Conservation (phyloP, 371 early-diverging fungal species). For the Paramicrosporidium saccamoebae region DNA sequence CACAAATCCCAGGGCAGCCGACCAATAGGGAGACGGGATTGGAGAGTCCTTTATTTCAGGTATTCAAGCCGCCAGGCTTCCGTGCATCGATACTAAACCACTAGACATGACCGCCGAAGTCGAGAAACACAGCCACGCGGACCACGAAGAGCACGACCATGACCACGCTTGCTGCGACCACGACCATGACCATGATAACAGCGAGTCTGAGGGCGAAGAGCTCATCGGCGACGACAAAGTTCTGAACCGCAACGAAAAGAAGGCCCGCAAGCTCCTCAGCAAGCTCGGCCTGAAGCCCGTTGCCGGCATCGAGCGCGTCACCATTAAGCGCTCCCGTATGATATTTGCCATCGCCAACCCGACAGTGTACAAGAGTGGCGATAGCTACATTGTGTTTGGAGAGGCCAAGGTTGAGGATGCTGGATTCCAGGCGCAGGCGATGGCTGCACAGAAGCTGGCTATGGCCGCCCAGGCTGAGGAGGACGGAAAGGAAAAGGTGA, state of each 20-base stretch:
- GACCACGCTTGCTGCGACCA: too few species aligned
- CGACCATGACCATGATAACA: not conserved
- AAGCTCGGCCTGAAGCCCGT: slow-evolving; percentile 68
- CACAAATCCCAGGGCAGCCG: too few species aligned
- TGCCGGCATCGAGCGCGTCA: slow-evolving; percentile 56
- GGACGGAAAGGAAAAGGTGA: slow-evolving; percentile 13
- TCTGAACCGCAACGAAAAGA: slow-evolving; percentile 55
- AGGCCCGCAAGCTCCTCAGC: slow-evolving; percentile 77
- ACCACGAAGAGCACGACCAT: too few species aligned
- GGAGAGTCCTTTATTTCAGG: too few species aligned
- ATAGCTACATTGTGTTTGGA: slow-evolving; percentile 86
- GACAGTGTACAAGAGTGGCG: slow-evolving; percentile 66
- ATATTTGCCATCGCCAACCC: slow-evolving; percentile 54
- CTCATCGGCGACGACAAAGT: slow-evolving; percentile 9
- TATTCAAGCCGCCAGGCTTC: too few species aligned
- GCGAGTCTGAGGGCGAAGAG: slow-evolving; percentile 4
- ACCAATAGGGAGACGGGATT: too few species aligned
- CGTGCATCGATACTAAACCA: too few species aligned
- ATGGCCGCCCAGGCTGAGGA: slow-evolving; percentile 6
- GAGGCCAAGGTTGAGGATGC: slow-evolving; percentile 66
- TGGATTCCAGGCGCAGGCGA: slow-evolving; percentile 27
- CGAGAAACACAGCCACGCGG: too few species aligned
- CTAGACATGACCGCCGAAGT: too few species aligned
- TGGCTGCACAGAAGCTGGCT: slow-evolving; percentile 16
- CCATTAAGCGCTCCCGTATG: slow-evolving; percentile 48